Evolutionary conservation across 768 basidiomycete species (phyloP).

Genomic region (Royoungia palumana): DNA sequence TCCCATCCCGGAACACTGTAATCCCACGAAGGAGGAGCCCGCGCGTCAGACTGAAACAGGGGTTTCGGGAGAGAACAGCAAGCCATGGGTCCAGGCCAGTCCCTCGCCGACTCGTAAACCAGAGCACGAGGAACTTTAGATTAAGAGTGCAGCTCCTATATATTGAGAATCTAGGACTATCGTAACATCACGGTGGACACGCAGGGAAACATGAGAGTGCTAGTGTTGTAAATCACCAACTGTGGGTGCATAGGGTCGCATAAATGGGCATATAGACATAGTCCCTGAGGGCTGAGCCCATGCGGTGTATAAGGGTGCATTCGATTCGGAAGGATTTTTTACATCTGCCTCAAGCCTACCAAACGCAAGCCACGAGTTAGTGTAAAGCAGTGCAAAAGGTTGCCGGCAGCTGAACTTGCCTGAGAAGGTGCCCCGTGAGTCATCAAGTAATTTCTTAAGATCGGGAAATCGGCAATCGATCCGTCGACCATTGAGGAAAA

Average conservation of each 20-base stretch:
- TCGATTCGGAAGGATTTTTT: constrained; percentile 5
- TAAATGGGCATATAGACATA: constrained; percentile 25
- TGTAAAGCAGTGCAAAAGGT: constrained; percentile 8
- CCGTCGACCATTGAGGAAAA: constrained; percentile 60
- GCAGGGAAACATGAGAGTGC: constrained; percentile 21
- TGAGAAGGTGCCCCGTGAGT: constrained; percentile 55
- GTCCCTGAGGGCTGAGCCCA: constrained; percentile 16
- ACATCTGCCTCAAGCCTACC: constrained; percentile 27
- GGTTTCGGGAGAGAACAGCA: constrained; percentile 25
- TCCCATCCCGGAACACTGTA: constrained; percentile 73
- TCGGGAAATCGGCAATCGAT: constrained; percentile 82
- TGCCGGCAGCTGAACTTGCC: constrained; percentile 31
- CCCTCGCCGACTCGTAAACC: constrained; percentile 8
- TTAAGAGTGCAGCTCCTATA: constrained; percentile 16
- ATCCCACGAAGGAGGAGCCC: constrained; percentile 51
- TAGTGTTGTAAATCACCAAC: constrained; percentile 2
- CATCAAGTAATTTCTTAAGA: constrained; percentile 75
- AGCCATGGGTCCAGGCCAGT: constrained; percentile 26
- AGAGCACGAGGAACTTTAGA: constrained; percentile 30
- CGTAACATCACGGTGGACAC: constrained; percentile 22
- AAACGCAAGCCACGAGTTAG: constrained; percentile 21
- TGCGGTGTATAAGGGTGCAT: not conserved
- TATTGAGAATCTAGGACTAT: constrained; percentile 8
- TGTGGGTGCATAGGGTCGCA: constrained; percentile 18
- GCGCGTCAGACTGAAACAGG: constrained; percentile 22